Percentiles rank a stretch among this genome's conserved stretches.
Conservation (phyloP, 2,329 filamentous ascomycete species). For the Penicillium hordei region DNA sequence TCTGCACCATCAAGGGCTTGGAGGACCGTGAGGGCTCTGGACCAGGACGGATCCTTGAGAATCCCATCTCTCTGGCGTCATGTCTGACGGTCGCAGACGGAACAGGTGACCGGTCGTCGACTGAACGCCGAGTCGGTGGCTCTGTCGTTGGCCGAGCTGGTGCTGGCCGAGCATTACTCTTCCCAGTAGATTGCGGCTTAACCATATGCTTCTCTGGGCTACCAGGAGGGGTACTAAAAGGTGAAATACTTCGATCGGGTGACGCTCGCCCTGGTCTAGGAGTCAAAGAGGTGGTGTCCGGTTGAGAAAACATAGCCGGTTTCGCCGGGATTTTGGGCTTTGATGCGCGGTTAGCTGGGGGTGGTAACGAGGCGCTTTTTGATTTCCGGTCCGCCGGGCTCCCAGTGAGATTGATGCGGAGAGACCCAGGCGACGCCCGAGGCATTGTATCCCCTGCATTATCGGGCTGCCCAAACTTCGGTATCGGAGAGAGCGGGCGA, state of each 20-base stretch:
- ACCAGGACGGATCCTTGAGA: slow-evolving; percentile 28
- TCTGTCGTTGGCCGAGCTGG: slow-evolving; percentile 29
- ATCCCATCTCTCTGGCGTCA: slow-evolving; percentile 35
- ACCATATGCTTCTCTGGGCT: slow-evolving; percentile 63
- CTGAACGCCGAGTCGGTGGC: slow-evolving; percentile 27
- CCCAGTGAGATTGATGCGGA: slow-evolving; percentile 13
- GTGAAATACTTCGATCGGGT: slow-evolving; percentile 60
- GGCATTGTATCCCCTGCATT: slow-evolving; percentile 17
- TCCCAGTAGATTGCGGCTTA: slow-evolving; percentile 20
- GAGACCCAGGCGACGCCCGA: slow-evolving; percentile 24
- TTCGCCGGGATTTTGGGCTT: slow-evolving; percentile 68
- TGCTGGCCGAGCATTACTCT: slow-evolving; percentile 14
- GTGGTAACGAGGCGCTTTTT: slow-evolving; percentile 56
- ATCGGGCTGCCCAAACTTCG: slow-evolving; percentile 28
- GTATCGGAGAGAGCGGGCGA: slow-evolving; percentile 34
- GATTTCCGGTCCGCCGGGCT: slow-evolving; percentile 32
- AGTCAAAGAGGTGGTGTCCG: slow-evolving; percentile 30
- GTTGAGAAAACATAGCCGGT: slow-evolving; percentile 34
- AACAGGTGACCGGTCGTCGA: slow-evolving; percentile 31
- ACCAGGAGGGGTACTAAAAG: slow-evolving; percentile 82
- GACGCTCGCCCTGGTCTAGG: slow-evolving; percentile 28
- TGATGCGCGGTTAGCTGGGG: slow-evolving; percentile 75
- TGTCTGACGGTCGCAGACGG: slow-evolving; percentile 15
- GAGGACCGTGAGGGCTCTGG: slow-evolving; percentile 29
- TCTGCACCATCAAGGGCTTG: slow-evolving; percentile 36